Evolutionary conservation across 2,329 filamentous ascomycete species (phyloP).

Genomic region (Verticillium klebahnii): DNA sequence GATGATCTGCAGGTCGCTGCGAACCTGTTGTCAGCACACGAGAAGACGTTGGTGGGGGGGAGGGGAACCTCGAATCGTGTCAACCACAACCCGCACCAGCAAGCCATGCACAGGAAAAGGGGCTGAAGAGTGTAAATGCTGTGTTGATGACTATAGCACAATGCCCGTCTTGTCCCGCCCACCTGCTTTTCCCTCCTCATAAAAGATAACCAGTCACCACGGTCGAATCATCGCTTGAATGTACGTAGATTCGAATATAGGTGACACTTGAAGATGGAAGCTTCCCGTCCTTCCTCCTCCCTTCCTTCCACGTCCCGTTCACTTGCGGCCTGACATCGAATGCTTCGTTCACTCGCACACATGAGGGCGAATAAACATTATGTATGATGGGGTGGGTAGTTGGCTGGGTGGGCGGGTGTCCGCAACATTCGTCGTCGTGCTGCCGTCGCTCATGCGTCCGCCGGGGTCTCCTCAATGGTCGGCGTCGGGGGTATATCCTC

Average conservation of each 20-base stretch:
- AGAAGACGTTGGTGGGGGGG: not conserved
- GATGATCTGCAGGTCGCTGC: not conserved
- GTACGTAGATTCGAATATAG: constrained; percentile 4
- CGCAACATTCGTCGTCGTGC: constrained; percentile 5
- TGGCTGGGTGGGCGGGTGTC: constrained; percentile 8
- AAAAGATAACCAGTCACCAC: not conserved
- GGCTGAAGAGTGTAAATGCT: not conserved
- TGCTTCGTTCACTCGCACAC: not conserved
- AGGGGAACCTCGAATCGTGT: not conserved
- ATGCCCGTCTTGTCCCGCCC: not conserved
- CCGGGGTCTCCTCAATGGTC: constrained; percentile 12
- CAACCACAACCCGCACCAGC: not conserved
- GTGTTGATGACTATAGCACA: not conserved
- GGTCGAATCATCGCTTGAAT: not conserved
- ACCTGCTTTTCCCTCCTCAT: not conserved
- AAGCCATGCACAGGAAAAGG: not conserved
- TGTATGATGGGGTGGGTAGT: constrained; percentile 7
- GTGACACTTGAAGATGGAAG: constrained; percentile 2
- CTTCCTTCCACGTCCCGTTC: not conserved
- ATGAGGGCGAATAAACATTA: constrained; percentile 12
- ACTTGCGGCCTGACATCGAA: not conserved
- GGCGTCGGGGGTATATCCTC: constrained; percentile 13
- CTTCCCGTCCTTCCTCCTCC: not conserved
- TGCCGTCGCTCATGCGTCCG: constrained; percentile 10
- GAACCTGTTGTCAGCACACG: not conserved